Conservation (phyloP, 1,139 yeast genomes). For the Candida pseudoviswanathii region DNA sequence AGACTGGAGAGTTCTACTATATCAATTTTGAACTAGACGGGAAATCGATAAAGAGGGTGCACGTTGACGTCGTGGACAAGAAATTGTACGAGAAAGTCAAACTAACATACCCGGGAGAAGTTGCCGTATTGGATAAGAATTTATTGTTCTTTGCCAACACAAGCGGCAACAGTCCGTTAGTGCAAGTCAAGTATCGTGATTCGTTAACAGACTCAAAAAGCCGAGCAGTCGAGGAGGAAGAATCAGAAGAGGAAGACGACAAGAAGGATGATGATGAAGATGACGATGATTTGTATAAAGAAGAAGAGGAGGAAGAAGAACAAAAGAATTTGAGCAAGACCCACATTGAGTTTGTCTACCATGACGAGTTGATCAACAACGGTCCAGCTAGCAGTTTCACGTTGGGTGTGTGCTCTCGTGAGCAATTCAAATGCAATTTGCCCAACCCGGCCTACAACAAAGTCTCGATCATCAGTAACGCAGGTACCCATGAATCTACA, state of each 20-base stretch:
- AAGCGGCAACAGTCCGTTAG: conserved; percentile 39
- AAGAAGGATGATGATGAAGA: conserved; percentile 25
- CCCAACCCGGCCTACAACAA: conserved; percentile 69
- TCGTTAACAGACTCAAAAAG: conserved; percentile 6
- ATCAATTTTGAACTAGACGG: conserved; percentile 57
- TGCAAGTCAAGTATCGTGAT: conserved; percentile 33
- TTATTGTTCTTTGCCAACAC: conserved; percentile 38
- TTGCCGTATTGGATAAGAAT: conserved; percentile 37
- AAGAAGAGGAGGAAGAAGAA: conserved; percentile 38
- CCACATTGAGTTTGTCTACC: conserved; percentile 39
- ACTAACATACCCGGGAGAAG: conserved; percentile 34
- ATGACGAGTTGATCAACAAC: conserved; percentile 61
- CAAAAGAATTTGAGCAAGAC: conserved; percentile 30
- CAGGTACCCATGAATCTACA: conserved; percentile 63
- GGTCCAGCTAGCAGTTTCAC: conserved; percentile 80
- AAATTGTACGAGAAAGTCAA: conserved; percentile 22
- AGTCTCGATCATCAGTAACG: conserved; percentile 66
- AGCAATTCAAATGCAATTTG: conserved; percentile 58
- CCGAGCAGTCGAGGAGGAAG: conserved; percentile 11
- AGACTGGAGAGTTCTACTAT: conserved; percentile 52
- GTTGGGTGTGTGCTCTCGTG: conserved; percentile 62
- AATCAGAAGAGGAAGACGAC: conserved; percentile 13
- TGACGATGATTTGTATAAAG: conserved; percentile 32
- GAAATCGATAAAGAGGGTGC: conserved; percentile 41
- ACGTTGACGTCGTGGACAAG: conserved; percentile 31